Base-by-base conservation (phyloP, 495 filamentous ascomycete genomes). In the Letharia lupina region DNA sequence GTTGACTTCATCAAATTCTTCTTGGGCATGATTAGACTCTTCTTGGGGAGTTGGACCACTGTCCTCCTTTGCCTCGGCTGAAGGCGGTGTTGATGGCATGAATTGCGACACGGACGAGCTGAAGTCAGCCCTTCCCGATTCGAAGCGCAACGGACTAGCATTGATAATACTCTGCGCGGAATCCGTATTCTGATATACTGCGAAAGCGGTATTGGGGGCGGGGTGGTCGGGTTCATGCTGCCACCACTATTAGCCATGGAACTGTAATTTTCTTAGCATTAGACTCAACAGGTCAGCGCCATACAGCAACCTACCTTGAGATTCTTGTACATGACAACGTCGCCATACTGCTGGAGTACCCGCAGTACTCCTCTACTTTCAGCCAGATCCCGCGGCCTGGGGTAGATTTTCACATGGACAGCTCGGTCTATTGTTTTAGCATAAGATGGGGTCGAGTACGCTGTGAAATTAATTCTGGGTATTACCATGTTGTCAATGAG, bases 281-380 rank as follows among this genome's bases (percentile, higher is more conserved):
- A 37, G 41, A 15, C 23, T 5, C 11, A 16, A 60, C n/a, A 40
- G 45, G n/a, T 11, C 20, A 12, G 16, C 37, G 44, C 15, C 10
- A 52, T 35, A 31, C 15, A 11, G 41, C 7, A 28, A 41, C 75
- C 31, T 77, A 91, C 90, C 70, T 83, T 82, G 28, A 91, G 77
- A 69, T 83, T 86, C 74, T 86, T 84, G 77, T 91, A 97, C 67
- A 86, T 85, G 33, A 85, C 82, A 12, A 97, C 83, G 61, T 91
- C 84, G 62, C 90, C 91, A 74, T 89, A 89, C 71, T 82, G 82
- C 73, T 91, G 86, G 35, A 97, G 76, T 33, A 87, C 82, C 45
- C 82, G 79, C 35, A 95, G 79, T 41, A 97, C 78, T 40, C 86
- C 81, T 61, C 87, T 85, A 57, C 88, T 87, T 71, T 96, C 90